phyloP scores from a whole-genome alignment of 164 flowering plant genomes.

The Houttuynia cordata region DNA sequence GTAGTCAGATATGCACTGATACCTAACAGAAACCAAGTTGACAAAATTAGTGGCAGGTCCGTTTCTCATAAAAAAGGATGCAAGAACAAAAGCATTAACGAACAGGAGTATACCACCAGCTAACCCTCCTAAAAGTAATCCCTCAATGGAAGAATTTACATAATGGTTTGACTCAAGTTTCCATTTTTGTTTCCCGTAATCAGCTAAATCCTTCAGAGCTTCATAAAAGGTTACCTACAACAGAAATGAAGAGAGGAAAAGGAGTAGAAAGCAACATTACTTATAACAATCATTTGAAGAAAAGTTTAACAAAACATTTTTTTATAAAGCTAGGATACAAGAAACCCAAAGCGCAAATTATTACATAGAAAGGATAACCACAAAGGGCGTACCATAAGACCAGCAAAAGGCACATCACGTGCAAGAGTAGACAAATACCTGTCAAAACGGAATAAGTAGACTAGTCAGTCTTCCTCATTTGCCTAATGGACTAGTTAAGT shows the following conservation, averaged over 20 bases:
- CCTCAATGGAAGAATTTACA: conserved; percentile 50
- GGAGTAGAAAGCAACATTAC: too few relatives aligned
- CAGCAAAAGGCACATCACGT: conserved; percentile 96
- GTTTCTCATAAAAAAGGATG: background rate
- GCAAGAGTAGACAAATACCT: conserved; percentile 93
- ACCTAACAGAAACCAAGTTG: conserved; percentile 29
- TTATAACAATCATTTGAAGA: too few relatives aligned
- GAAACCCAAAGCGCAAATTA: background rate
- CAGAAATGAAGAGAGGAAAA: background rate
- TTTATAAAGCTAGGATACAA: background rate
- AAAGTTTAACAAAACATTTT: too few relatives aligned
- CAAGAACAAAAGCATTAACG: conserved; percentile 1
- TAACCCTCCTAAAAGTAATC: conserved; percentile 76
- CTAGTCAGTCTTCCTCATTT: background rate
- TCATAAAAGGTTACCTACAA: conserved; percentile 80
- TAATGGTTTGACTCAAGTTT: conserved; percentile 18
- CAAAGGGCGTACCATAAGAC: conserved; percentile 56
- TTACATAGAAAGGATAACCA: background rate
- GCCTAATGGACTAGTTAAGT: background rate
- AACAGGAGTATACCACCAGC: conserved; percentile 70
- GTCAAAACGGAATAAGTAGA: conserved; percentile 14
- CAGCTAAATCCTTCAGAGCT: conserved; percentile 52
- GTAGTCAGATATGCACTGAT: conserved; percentile 87
- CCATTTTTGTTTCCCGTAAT: conserved; percentile 51
- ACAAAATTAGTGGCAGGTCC: background rate